A percentile compares a stretch with the other conserved stretches of the same genome.
Evolutionary conservation across 768 basidiomycete genomes (phyloP).

Genomic region (Mrakia blollopis): DNA sequence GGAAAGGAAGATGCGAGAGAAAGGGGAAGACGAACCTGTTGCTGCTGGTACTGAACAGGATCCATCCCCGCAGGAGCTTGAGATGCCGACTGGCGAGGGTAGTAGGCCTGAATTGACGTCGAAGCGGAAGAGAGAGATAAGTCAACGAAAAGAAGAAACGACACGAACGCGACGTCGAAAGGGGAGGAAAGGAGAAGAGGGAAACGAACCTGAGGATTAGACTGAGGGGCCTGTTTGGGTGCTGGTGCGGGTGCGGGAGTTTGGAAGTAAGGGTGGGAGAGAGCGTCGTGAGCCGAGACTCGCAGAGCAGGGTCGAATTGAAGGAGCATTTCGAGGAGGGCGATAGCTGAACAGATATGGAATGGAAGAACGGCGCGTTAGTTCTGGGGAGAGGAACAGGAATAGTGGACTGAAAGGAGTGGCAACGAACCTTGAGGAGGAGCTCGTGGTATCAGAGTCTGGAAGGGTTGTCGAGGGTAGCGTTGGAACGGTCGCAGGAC

Average conservation of each 20-base stretch:
- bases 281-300: slow-evolving; percentile 82
- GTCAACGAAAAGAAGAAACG: slow-evolving; percentile 35
- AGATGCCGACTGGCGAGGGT: not conserved
- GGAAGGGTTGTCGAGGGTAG: slow-evolving; percentile 76
- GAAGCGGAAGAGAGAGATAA: slow-evolving; percentile 27
- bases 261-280: slow-evolving; percentile 83
- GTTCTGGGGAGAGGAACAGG: not conserved
- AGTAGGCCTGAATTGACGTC: slow-evolving; percentile 17
- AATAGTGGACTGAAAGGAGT: not conserved
- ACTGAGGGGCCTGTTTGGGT: slow-evolving; percentile 37
- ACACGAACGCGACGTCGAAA: not conserved
- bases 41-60: slow-evolving; percentile 37
- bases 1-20: slow-evolving; percentile 4
- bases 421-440: slow-evolving; percentile 63
- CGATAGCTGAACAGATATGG: slow-evolving; percentile 59
- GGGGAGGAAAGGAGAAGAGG: slow-evolving; percentile 20
- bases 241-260: slow-evolving; percentile 39
- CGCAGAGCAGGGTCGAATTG: slow-evolving; percentile 94
- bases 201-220: slow-evolving; percentile 12
- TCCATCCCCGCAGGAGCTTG: not conserved
- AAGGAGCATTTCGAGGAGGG: slow-evolving; percentile 86
- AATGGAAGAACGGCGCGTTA: not conserved
- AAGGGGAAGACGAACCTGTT: slow-evolving; percentile 25
- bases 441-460: slow-evolving; percentile 77
- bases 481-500: slow-evolving; percentile 77